Evolutionary conservation across 2,329 filamentous ascomycete species (phyloP).

Genomic region (Fonsecaea monophora): DNA sequence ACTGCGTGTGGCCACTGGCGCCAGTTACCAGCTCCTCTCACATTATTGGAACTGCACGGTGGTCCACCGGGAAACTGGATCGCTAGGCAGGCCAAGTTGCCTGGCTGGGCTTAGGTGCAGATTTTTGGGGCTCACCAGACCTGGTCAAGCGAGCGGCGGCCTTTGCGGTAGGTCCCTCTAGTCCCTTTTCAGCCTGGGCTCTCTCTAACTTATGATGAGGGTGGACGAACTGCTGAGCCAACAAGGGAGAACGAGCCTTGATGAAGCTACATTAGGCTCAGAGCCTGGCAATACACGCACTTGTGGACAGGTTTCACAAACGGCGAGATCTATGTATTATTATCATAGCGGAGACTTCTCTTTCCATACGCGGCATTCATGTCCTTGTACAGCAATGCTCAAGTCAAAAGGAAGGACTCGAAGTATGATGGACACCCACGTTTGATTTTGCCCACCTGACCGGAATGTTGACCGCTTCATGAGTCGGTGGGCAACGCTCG

Average conservation of each 20-base stretch:
- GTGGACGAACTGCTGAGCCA: background rate
- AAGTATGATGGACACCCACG: background rate
- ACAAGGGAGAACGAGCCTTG: background rate
- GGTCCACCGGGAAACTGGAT: slow-evolving; percentile 20
- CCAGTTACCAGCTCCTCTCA: background rate
- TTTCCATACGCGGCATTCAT: background rate
- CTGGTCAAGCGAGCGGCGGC: slow-evolving; percentile 13
- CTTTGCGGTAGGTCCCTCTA: slow-evolving; percentile 15
- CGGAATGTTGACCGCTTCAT: slow-evolving; percentile 21
- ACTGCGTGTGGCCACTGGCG: background rate
- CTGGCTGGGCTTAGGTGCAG: slow-evolving; percentile 15
- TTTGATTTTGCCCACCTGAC: slow-evolving; percentile 18
- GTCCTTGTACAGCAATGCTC: too few species aligned
- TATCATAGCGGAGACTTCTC: background rate
- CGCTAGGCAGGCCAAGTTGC: slow-evolving; percentile 16
- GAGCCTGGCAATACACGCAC: background rate
- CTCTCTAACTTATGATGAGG: background rate
- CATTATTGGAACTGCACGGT: background rate
- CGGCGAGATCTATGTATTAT: background rate
- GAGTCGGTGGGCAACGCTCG: slow-evolving; percentile 25
- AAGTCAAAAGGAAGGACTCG: background rate
- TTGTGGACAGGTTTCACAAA: too few species aligned
- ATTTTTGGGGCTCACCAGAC: slow-evolving; percentile 6
- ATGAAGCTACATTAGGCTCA: background rate
- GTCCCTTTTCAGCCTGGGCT: slow-evolving; percentile 5